Conservation (phyloP, 805 yeast genomes). For the Debaryomyces maramus region DNA sequence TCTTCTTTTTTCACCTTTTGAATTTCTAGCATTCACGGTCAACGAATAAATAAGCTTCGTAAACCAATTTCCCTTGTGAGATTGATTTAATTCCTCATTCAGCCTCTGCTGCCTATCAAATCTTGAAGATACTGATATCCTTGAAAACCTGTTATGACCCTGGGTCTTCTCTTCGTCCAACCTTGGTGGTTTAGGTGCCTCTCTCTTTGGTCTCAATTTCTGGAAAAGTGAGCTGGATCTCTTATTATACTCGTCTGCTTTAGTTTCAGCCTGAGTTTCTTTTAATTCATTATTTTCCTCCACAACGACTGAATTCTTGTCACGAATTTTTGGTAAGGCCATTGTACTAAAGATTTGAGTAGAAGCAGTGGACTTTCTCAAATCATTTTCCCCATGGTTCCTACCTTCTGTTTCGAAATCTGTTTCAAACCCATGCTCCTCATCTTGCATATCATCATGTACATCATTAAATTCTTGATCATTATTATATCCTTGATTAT, state of each 20-base stretch:
- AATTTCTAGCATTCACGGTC: constrained; percentile 7
- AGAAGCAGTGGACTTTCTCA: constrained; percentile 23
- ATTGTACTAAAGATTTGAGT: constrained; percentile 33
- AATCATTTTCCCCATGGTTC: neutral
- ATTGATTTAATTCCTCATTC: constrained; percentile 2
- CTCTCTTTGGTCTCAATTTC: constrained; percentile 38
- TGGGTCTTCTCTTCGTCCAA: constrained; percentile 6
- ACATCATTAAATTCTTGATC: neutral
- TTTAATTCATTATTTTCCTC: constrained; percentile 2
- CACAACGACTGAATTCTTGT: neutral
- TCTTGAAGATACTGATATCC: constrained; percentile 27
- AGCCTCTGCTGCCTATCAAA: constrained; percentile 5
- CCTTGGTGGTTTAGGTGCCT: constrained; percentile 40
- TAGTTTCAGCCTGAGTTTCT: neutral
- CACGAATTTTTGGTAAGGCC: constrained; percentile 7
- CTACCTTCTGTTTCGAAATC: constrained; percentile 4
- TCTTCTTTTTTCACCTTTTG: neutral
- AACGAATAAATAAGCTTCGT: constrained; percentile 34
- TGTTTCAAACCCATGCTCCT: neutral
- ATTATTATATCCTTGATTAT: neutral
- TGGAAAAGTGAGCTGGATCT: neutral
- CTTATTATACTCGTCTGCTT: constrained; percentile 1
- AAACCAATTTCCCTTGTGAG: constrained; percentile 36
- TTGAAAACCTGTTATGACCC: constrained; percentile 34
- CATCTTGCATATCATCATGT: neutral